Evolutionary conservation across 2,329 filamentous ascomycete genomes (phyloP), one percentile per base, ranked within the genome.

Genomic region (Thelonectria blattea): DNA sequence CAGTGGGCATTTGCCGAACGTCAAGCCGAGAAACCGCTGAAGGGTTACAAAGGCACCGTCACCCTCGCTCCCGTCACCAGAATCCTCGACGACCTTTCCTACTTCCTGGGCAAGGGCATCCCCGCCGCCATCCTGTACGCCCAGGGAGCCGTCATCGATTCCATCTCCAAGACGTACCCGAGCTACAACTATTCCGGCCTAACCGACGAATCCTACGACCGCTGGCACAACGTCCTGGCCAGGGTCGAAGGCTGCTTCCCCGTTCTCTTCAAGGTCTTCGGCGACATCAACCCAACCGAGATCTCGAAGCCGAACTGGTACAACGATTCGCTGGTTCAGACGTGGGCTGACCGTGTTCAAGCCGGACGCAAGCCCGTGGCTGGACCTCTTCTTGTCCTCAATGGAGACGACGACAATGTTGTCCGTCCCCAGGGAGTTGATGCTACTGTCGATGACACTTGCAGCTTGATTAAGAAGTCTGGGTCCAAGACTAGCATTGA

Each of bases 1-100:
- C 6, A 41, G 53, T 65, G 63, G 62, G 57, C 63, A 3, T 65
- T 65, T 2, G 63, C 62, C 9, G 50, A 65, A 46, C 17, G 63
- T 2, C 63, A 65, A 46, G 58, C 52, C n/a, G 52, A 56, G 43
- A 61, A 56, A 9, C 62, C 63, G 6, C 48, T 65, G 7, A 32
- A 51, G 9, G 63, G 63, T 5, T 65, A 65, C n/a, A 58, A 52
- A 37, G 63, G 63, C 18, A 59, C 63, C 3, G 42, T 65, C 1
- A 49, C 58, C n/a, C 51, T 65, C 43, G 63, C 63, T 1, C 62
- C 63, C 7, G 61, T 62, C 2, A 65, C 61, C 3, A 52, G 51
- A 12, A 59, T 65, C n/a, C 15, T 64, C 4, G 62, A 62, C 24
- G 58, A 61, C 11, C 42, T 62, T 22, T 24, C 47, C 18, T 61